Evolutionary conservation across 2,329 filamentous ascomycete genomes (phyloP).

Genomic region (Aschersonia sp.): DNA sequence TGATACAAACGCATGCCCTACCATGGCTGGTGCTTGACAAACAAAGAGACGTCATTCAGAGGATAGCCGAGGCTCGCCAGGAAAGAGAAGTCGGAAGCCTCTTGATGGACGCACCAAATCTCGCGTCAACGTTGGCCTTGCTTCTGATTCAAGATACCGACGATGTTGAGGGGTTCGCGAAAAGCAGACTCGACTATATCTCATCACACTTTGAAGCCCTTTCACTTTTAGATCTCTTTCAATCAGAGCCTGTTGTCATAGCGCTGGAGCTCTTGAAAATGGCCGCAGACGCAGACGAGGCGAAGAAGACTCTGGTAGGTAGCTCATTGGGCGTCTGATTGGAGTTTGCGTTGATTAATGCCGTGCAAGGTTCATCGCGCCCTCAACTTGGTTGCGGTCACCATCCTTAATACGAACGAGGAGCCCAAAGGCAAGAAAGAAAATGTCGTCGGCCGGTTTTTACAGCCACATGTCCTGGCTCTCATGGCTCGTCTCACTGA

Average conservation of each 20-base stretch:
- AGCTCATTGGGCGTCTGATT: neutral
- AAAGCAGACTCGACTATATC: conserved; percentile 52
- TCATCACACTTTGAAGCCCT: conserved; percentile 55
- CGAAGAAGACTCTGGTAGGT: conserved; percentile 42
- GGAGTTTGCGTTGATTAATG: neutral
- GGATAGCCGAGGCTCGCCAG: conserved; percentile 65
- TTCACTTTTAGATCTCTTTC: conserved; percentile 54
- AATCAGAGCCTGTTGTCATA: conserved; percentile 59
- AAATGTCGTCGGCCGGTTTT: conserved; percentile 55
- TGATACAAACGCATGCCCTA: conserved; percentile 68
- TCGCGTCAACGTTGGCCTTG: conserved; percentile 43
- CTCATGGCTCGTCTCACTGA: conserved; percentile 75
- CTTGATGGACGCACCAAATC: conserved; percentile 40
- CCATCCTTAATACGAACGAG: conserved; percentile 23
- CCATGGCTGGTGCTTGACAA: conserved; percentile 75
- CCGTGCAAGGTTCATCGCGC: conserved; percentile 28
- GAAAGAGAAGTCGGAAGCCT: conserved; percentile 46
- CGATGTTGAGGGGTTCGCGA: conserved; percentile 49
- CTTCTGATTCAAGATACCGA: conserved; percentile 42
- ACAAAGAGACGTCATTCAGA: conserved; percentile 63
- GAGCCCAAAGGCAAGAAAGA: conserved; percentile 31
- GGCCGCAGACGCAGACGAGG: conserved; percentile 52
- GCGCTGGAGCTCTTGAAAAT: conserved; percentile 72
- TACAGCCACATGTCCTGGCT: conserved; percentile 72
- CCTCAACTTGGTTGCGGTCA: conserved; percentile 28